Evolutionary conservation across 371 early-diverging fungal species (phyloP), one percentile per base, ranked within the genome.

Genomic region (Dipsacomyces acuminosporus): DNA sequence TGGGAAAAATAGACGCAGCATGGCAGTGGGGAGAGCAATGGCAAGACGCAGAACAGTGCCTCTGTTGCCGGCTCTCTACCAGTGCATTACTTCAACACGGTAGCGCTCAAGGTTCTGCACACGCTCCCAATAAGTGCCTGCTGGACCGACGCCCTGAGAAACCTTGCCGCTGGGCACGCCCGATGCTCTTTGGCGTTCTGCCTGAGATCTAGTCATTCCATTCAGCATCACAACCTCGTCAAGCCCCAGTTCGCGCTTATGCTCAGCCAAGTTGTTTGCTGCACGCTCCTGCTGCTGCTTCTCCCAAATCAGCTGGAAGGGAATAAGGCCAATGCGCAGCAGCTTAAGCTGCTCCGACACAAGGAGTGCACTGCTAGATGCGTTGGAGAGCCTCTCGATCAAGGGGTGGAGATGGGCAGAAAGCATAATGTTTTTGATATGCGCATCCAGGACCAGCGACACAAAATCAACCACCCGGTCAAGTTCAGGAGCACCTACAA

Each of bases 11-110:
- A 21, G 7, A 8, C n/a, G 5, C 41, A 8, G 5, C 15, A n/a
- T 8, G 19, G 24, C 15, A 11, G 9, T 33, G n/a, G 35, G 19
- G 44, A n/a, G n/a, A n/a, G n/a, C n/a, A n/a, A n/a, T n/a, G n/a
- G n/a, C n/a, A n/a, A n/a, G n/a, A n/a, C 53, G 3, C 52, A 24
- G 18, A 45, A 52, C 24, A 51, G 40, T 41, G 24, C 7, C 17
- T 19, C 23, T n/a, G n/a, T n/a, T n/a, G n/a, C n/a, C n/a, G n/a
- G 26, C 38, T 23, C 48, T 48, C 14, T 38, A 65, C 70, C 70
- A 70, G 50, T 70, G 66, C 56, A 70, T 65, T 24, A 65, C 66
- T 19, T 70, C 70, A 4, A 70, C 70, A n/a, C 70, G 66, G 45
- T 70, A 70, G 48, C 55, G 59, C 33, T 70, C 70, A n/a, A 64